Evolutionary conservation across 2,329 filamentous ascomycete genomes (phyloP), one percentile per base, ranked within the genome.

Genomic region (Fusarium miscanthi): DNA sequence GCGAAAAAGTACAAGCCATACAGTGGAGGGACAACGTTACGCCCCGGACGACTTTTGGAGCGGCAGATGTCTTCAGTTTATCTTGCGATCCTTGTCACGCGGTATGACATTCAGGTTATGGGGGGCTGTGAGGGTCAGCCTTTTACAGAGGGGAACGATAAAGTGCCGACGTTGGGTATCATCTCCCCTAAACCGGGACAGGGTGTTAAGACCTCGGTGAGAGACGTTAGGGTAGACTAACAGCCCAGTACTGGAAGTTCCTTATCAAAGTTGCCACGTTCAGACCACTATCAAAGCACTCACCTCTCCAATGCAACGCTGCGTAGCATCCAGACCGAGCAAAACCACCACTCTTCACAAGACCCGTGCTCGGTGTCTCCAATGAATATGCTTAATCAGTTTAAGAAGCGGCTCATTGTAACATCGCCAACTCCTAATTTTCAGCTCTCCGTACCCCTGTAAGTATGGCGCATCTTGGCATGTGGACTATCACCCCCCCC

Each of bases 51-150:
- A 1, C 30, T 49, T 9, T 10, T 51, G 4, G 51, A 25, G 0
- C 62, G 31, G 16, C 43, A 59, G 12, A 58, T 14, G 5, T 37
- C 33, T 4, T 25, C 48, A 10, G 37, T n/a, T 4, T 31, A 66
- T 10, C 40, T 67, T 4, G 62, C 53, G 11, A 66, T 13, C 16
- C 19, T 67, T 27, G 17, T 60, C 5, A 66, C 41, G 5, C 51
- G 62, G 3, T 53, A 53, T 41, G 46, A 67, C 2, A 59, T 48
- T 0, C 7, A 53, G 3, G 4, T 49, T 7, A 8, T 43, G 10
- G 54, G 8, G 5, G 30, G 56, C 2, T 40, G 12, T 9, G 6
- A 19, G 9, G 63, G 25, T 3, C 38, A 58, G 12, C 16, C 41
- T 6, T 67, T 61, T 12, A 37, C 41, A 2, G 30, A 27, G 1